Percentiles rank a stretch among this genome's conserved stretches.
Conservation (phyloP, 805 yeast species). For the Yarrowia sp. region DNA sequence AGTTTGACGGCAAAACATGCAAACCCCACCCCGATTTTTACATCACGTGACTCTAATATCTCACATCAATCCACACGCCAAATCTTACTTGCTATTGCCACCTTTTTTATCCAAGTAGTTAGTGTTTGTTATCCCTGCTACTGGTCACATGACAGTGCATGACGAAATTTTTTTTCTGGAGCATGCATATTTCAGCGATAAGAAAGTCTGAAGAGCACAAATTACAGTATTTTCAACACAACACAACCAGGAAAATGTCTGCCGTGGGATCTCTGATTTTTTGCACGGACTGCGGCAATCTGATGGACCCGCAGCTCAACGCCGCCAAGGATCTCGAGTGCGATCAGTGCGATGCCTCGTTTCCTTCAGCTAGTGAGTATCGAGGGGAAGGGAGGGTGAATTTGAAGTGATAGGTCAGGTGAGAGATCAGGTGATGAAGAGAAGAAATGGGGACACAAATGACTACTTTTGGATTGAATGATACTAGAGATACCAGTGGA, state of each 20-base stretch:
- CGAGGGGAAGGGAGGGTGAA: not conserved
- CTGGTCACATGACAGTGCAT: conserved; percentile 17
- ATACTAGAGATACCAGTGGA: too few species aligned
- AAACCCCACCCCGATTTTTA: too few species aligned
- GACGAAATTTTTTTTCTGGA: conserved; percentile 19
- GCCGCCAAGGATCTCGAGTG: conserved; percentile 61
- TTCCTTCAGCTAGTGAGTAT: conserved; percentile 52
- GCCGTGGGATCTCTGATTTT: conserved; percentile 95
- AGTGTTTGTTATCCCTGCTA: not conserved
- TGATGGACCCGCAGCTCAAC: conserved; percentile 71
- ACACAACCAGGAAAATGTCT: conserved; percentile 62
- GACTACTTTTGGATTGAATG: too few species aligned
- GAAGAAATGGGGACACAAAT: too few species aligned
- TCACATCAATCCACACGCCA: too few species aligned
- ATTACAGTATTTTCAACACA: too few species aligned
- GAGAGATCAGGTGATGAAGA: too few species aligned
- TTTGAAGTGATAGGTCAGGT: too few species aligned
- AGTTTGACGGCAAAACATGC: too few species aligned
- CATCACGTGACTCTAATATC: too few species aligned
- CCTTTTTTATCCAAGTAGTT: too few species aligned
- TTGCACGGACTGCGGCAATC: conserved; percentile 90
- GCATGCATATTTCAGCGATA: conserved; percentile 28
- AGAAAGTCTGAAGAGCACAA: not conserved
- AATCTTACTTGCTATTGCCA: too few species aligned
- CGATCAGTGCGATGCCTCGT: conserved; percentile 57